Percentiles rank a stretch among this genome's conserved stretches.
These are phyloP conservation scores for Vanrija sp. DNA, from an alignment of 1,284 basidiomycete species.

Conservation along the genomic window DNA sequence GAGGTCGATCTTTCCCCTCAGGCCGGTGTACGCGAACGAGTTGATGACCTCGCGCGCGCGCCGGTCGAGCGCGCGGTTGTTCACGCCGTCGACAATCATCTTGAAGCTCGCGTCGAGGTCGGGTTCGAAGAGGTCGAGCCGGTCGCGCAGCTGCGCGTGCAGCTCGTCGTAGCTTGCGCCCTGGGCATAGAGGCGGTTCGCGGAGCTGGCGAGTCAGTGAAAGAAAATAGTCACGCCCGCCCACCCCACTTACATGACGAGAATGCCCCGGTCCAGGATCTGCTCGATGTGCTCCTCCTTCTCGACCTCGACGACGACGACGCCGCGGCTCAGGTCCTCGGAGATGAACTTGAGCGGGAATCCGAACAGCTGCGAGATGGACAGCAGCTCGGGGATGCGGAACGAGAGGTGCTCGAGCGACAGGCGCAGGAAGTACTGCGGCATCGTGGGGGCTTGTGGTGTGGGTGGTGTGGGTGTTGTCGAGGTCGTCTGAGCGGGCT, in stretches of 20 bases:
- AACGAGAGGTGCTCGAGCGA: slow-evolving; percentile 76
- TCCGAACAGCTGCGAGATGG: slow-evolving; percentile 35
- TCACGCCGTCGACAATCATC: slow-evolving; percentile 71
- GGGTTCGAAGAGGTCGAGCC: slow-evolving; percentile 57
- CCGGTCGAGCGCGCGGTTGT: slow-evolving; percentile 38
- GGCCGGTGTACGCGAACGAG: slow-evolving; percentile 68
- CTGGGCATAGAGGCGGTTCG: slow-evolving; percentile 70
- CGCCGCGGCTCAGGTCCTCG: slow-evolving; percentile 49
- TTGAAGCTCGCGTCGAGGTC: slow-evolving; percentile 72
- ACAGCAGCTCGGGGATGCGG: slow-evolving; percentile 68
- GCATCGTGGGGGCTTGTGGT: slow-evolving; percentile 22
- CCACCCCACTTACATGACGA: slow-evolving; percentile 64
- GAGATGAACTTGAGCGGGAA: slow-evolving; percentile 41
- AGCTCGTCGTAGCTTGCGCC: slow-evolving; percentile 63
- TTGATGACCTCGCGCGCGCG: slow-evolving; percentile 60
- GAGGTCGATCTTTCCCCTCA: slow-evolving; percentile 78
- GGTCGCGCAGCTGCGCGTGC: slow-evolving; percentile 58
- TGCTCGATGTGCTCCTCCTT: slow-evolving; percentile 67
- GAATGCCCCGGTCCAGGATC: slow-evolving; percentile 73
- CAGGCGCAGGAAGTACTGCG: slow-evolving; percentile 65
- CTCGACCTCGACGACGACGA: slow-evolving; percentile 67
- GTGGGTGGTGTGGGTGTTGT: background rate
- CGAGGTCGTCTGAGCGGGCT: background rate
- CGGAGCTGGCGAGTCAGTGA: slow-evolving; percentile 54
- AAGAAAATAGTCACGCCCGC: background rate